Evolutionary conservation across 352 stramenopile genomes (phyloP).

Genomic region (Blastocystis sp.): DNA sequence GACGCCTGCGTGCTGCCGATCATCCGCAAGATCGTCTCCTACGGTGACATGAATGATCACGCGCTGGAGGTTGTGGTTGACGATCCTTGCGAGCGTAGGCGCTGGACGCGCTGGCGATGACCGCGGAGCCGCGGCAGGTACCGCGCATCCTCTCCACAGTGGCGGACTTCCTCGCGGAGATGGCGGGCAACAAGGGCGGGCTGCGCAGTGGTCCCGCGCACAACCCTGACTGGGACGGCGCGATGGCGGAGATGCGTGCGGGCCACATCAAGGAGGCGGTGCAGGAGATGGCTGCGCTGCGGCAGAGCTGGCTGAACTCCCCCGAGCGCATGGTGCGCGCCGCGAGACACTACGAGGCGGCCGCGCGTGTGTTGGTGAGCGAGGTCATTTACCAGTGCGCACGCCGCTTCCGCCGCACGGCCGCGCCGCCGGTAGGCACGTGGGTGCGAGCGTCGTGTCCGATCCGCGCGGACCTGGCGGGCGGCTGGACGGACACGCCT

Average conservation of each 20-base stretch:
- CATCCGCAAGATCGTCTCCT: slow-evolving; percentile 52
- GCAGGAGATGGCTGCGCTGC: slow-evolving; percentile 36
- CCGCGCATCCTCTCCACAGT: slow-evolving; percentile 54
- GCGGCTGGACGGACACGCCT: slow-evolving; percentile 71
- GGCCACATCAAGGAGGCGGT: slow-evolving; percentile 38
- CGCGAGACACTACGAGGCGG: slow-evolving; percentile 55
- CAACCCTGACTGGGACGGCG: slow-evolving; percentile 54
- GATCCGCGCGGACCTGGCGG: slow-evolving; percentile 67
- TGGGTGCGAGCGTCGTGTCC: slow-evolving; percentile 62
- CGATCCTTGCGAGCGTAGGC: not conserved
- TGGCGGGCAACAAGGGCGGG: slow-evolving; percentile 41
- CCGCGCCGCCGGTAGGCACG: slow-evolving; percentile 21
- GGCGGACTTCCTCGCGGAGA: slow-evolving; percentile 52
- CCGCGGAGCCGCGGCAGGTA: not conserved
- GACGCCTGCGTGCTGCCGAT: slow-evolving; percentile 42
- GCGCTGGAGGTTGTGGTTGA: not conserved
- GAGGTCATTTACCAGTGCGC: slow-evolving; percentile 56
- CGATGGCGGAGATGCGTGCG: slow-evolving; percentile 6
- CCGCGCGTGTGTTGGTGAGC: slow-evolving; percentile 41
- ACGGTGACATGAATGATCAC: slow-evolving; percentile 29
- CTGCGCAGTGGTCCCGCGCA: slow-evolving; percentile 33
- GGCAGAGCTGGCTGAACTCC: slow-evolving; percentile 22
- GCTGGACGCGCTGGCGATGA: slow-evolving; percentile 1
- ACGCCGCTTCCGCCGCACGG: slow-evolving; percentile 1
- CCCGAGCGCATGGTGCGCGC: slow-evolving; percentile 54